These are phyloP conservation scores for Reticulascus tulasneorum DNA, from an alignment of 2,329 filamentous ascomycete genomes.

Conservation along the genomic window DNA sequence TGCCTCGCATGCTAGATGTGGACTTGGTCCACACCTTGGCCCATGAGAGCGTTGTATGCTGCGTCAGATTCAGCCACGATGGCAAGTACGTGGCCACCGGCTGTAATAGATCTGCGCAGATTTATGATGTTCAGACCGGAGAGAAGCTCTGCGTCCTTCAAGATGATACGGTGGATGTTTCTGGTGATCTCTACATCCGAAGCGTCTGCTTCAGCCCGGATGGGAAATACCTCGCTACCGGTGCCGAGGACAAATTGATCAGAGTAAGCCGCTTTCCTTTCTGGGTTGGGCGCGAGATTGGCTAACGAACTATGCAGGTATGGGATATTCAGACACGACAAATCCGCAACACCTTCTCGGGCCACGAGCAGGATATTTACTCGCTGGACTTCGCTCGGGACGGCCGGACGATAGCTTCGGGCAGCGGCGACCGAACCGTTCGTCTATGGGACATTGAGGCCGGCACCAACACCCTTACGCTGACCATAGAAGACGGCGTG, in stretches of 20 bases:
- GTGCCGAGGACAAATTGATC: slow-evolving; percentile 96
- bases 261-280: slow-evolving; percentile 56
- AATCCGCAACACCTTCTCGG: slow-evolving; percentile 91
- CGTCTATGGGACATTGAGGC: slow-evolving; percentile 94
- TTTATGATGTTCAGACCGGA: slow-evolving; percentile 87
- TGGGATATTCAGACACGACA: slow-evolving; percentile 86
- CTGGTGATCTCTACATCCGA: slow-evolving; percentile 91
- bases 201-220: slow-evolving; percentile 99
- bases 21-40: slow-evolving; percentile 88
- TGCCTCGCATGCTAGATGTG: slow-evolving; percentile 86
- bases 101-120: slow-evolving; percentile 98
- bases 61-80: slow-evolving; percentile 92
- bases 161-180: slow-evolving; percentile 81
- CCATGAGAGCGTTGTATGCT: slow-evolving; percentile 97
- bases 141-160: slow-evolving; percentile 86
- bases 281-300: neutral
- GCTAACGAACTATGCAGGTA: slow-evolving; percentile 51
- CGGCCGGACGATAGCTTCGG: slow-evolving; percentile 90
- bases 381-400: slow-evolving; percentile 93
- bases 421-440: slow-evolving; percentile 90
- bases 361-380: slow-evolving; percentile 98
- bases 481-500: slow-evolving; percentile 94
- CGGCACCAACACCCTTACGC: slow-evolving; percentile 74
- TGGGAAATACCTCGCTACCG: slow-evolving; percentile 88
- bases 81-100: slow-evolving; percentile 95